These are phyloP conservation scores for Dendrocalamus latiflorus DNA, from an alignment of 202 grass and related monocot species.

Conservation along the genomic window DNA sequence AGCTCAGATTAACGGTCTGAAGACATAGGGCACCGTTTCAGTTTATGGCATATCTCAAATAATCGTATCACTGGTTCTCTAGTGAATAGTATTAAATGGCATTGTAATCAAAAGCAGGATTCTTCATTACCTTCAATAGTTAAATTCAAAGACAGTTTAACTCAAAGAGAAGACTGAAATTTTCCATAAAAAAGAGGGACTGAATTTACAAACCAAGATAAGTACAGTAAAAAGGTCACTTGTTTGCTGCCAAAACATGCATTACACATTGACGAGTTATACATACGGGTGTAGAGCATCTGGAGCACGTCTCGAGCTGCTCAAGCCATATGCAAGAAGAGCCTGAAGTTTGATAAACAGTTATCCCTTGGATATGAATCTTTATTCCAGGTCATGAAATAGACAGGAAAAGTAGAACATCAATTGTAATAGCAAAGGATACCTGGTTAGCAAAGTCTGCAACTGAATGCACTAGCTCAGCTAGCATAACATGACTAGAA, in stretches of 20 bases:
- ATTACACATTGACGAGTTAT: slow-evolving; percentile 6
- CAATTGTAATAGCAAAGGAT: too few species aligned
- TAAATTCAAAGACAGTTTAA: slow-evolving; percentile 5
- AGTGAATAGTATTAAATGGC: not conserved
- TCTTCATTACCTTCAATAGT: not conserved
- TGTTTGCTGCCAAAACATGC: slow-evolving; percentile 17
- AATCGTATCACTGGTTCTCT: not conserved
- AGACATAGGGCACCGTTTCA: slow-evolving; percentile 4
- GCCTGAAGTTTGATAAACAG: slow-evolving; percentile 47
- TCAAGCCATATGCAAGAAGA: slow-evolving; percentile 98
- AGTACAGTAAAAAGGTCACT: not conserved
- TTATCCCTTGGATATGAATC: not conserved
- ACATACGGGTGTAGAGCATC: too few species aligned
- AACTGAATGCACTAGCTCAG: slow-evolving; percentile 86
- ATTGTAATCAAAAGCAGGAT: not conserved
- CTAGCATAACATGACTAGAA: slow-evolving; percentile 99
- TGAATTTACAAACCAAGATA: not conserved
- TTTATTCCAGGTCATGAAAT: not conserved
- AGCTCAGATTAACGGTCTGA: slow-evolving; percentile 25
- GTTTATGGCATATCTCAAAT: too few species aligned
- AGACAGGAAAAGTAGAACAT: slow-evolving; percentile 6
- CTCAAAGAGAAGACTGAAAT: not conserved
- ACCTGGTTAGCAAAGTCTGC: too few species aligned
- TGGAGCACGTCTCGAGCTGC: slow-evolving; percentile 92
- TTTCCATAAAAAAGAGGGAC: not conserved